These are phyloP conservation scores for Chaetomium fimeti DNA, from an alignment of 495 filamentous ascomycete genomes.

Conservation along the genomic window DNA sequence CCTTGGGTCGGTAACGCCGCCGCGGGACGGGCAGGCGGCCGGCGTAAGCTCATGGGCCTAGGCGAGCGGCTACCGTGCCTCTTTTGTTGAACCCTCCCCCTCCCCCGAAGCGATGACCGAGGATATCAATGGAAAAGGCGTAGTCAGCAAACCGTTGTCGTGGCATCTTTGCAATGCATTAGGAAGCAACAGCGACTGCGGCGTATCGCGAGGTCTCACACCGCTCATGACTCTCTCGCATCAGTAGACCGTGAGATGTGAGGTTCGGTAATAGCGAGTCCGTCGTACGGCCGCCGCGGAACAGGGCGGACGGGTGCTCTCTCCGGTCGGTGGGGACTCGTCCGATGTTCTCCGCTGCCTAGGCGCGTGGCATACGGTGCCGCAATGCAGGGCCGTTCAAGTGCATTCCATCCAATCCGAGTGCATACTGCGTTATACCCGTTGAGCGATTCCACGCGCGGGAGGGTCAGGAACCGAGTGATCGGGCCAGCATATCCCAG, in stretches of 20 bases:
- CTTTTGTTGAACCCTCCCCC: not conserved
- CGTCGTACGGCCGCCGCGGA: not conserved
- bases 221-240: slow-evolving; percentile 9
- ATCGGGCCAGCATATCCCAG: not conserved
- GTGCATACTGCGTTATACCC: not conserved
- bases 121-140: not conserved
- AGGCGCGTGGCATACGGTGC: slow-evolving; percentile 7
- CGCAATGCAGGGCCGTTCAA: not conserved
- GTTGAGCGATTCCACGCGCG: not conserved
- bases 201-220: not conserved
- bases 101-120: not conserved
- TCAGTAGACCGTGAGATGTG: not conserved
- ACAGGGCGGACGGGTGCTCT: not conserved
- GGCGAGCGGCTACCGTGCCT: not conserved
- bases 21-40: not conserved
- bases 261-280: not conserved
- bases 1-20: slow-evolving; percentile 1
- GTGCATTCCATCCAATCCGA: not conserved
- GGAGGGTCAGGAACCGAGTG: slow-evolving; percentile 12
- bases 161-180: not conserved
- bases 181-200: not conserved
- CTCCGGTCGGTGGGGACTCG: not conserved
- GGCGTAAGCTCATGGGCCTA: not conserved
- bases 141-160: slow-evolving; percentile 7
- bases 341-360: slow-evolving; percentile 14